These are phyloP conservation scores for Camellia oleifera DNA, from an alignment of 179 eudicot species.

Conservation along the genomic window DNA sequence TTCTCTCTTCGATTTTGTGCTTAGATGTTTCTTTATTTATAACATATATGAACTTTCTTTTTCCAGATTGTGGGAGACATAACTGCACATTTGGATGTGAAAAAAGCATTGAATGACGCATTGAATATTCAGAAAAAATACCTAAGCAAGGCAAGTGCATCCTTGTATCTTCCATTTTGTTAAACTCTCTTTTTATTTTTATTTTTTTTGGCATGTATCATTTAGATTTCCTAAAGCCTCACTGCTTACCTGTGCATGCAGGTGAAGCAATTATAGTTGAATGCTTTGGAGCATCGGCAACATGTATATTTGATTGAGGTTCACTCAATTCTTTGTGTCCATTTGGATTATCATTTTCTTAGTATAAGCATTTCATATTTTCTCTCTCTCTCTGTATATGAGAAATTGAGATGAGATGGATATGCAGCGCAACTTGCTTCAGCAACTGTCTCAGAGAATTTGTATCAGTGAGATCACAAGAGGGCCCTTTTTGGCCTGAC, in stretches of 20 bases:
- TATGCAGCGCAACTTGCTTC: not conserved
- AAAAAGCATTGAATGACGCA: conserved; percentile 75
- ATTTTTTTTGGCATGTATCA: not conserved
- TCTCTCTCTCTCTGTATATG: not conserved
- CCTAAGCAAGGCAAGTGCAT: conserved; percentile 56
- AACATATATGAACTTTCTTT: not conserved
- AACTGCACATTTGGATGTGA: conserved; percentile 83
- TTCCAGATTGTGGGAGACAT: conserved; percentile 77
- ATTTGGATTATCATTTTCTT: not conserved
- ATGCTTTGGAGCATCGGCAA: not conserved
- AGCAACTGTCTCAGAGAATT: not conserved
- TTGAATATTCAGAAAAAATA: conserved; percentile 89
- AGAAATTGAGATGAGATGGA: conserved; percentile 4
- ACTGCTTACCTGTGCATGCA: conserved; percentile 11
- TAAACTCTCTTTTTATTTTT: not conserved
- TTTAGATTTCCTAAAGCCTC: not conserved
- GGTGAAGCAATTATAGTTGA: conserved; percentile 27
- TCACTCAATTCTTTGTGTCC: not conserved
- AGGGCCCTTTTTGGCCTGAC: not conserved
- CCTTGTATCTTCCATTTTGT: not conserved
- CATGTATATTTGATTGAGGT: not conserved
- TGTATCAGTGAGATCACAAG: not conserved
- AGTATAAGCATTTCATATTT: not conserved
- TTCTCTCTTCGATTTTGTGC: not conserved
- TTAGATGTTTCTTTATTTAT: not conserved